These are phyloP conservation scores for Chaetomiaceae sp. DNA, from an alignment of 2,329 filamentous ascomycete species.

Conservation along the genomic window DNA sequence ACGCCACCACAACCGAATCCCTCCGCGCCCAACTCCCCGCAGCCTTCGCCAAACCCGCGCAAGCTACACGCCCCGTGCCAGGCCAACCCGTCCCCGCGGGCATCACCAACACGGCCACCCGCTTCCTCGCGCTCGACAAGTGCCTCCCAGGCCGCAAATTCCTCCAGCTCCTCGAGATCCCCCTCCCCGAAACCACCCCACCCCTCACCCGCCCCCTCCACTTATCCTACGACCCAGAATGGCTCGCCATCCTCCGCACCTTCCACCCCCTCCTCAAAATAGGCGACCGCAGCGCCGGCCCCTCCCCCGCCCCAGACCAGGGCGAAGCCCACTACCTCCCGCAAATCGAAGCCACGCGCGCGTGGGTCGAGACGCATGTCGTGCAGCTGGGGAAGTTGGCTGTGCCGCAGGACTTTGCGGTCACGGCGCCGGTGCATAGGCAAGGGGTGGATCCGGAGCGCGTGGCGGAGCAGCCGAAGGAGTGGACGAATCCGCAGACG, in stretches of 20 bases:
- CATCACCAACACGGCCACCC: conserved; percentile 72
- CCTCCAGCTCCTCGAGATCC: conserved; percentile 67
- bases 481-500: conserved; percentile 87
- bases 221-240: conserved; percentile 84
- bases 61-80: conserved; percentile 34
- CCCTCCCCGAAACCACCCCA: conserved; percentile 29
- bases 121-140: conserved; percentile 89
- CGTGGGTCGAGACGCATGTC: conserved; percentile 78
- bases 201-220: conserved; percentile 28
- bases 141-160: conserved; percentile 75
- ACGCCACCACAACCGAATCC: conserved; percentile 34
- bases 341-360: conserved; percentile 61
- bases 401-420: conserved; percentile 71
- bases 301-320: conserved; percentile 48
- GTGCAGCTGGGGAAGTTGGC: conserved; percentile 54
- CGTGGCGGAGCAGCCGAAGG: conserved; percentile 59
- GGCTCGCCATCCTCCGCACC: conserved; percentile 85
- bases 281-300: conserved; percentile 47
- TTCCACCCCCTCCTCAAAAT: conserved; percentile 63
- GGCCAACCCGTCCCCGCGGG: conserved; percentile 60
- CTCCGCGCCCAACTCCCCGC: conserved; percentile 70
- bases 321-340: conserved; percentile 63
- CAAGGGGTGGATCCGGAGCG: conserved; percentile 48
- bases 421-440: conserved; percentile 68
- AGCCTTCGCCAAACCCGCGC: conserved; percentile 53